A percentile compares a stretch with the other conserved stretches of the same genome.
Conservation (phyloP, 129 eudicot genomes). For the Helianthus annuus region HanXRQr2.0-SUNRISE NC_035445.2:162018073-162018572, state of each 20-base stretch:
- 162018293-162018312: not conserved
- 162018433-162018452: no score
- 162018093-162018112: constrained; percentile 22
- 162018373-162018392: not conserved
- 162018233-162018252: not conserved
- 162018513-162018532: constrained; percentile 72
- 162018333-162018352: not conserved
- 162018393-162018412: not conserved
- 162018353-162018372: not conserved
- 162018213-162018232: not conserved
- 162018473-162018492: not conserved
- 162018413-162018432: not conserved
- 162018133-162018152: not conserved
- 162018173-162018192: not conserved
- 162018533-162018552: constrained; percentile 94
- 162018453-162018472: no score
- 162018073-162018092: not conserved
- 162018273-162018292: not conserved
- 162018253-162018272: not conserved
- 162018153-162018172: not conserved
- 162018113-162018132: not conserved
- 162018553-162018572: constrained; percentile 75
- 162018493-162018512: constrained; percentile 22
- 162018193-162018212: not conserved
- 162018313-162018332: not conserved